These are phyloP conservation scores for Zymoseptoria crescenta DNA, from an alignment of 2,329 filamentous ascomycete genomes.

Conservation along the genomic window DNA sequence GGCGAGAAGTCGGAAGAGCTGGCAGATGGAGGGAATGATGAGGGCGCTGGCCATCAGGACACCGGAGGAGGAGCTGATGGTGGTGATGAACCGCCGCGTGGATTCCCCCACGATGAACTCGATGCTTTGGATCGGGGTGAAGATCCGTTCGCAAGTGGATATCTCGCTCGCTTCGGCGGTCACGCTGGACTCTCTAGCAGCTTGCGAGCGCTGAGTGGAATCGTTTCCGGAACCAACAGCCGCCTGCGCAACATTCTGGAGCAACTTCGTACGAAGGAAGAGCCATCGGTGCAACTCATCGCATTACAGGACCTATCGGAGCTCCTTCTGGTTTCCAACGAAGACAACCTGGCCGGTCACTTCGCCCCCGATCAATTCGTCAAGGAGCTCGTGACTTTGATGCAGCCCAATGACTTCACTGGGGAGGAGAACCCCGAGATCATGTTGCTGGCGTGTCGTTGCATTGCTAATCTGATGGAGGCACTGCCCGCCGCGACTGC, in stretches of 20 bases:
- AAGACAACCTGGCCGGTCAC: slow-evolving; percentile 90
- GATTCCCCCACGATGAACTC: slow-evolving; percentile 53
- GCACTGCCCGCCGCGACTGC: slow-evolving; percentile 85
- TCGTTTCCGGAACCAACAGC: slow-evolving; percentile 78
- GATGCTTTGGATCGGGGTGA: slow-evolving; percentile 43
- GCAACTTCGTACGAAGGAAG: slow-evolving; percentile 69
- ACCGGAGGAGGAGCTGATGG: slow-evolving; percentile 29
- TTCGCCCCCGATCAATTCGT: slow-evolving; percentile 93
- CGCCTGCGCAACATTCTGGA: slow-evolving; percentile 59
- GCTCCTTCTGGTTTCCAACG: slow-evolving; percentile 85
- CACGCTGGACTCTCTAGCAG: slow-evolving; percentile 65
- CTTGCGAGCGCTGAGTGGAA: slow-evolving; percentile 77
- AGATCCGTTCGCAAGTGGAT: slow-evolving; percentile 52
- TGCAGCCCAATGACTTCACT: slow-evolving; percentile 76
- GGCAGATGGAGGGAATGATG: slow-evolving; percentile 29
- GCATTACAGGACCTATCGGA: slow-evolving; percentile 90
- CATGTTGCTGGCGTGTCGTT: slow-evolving; percentile 93
- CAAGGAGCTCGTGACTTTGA: slow-evolving; percentile 83
- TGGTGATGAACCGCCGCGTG: slow-evolving; percentile 54
- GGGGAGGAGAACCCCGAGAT: slow-evolving; percentile 90
- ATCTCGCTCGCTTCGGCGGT: slow-evolving; percentile 60
- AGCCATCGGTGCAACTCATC: slow-evolving; percentile 80
- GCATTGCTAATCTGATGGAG: slow-evolving; percentile 95
- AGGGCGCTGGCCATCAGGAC: slow-evolving; percentile 32
- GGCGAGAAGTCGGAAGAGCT: slow-evolving; percentile 23